Percentiles rank a stretch among this genome's conserved stretches.
These are phyloP conservation scores for Fragilariopsis cylindrus DNA, from an alignment of 108 stramenopile species.

Conservation along the genomic window DNA sequence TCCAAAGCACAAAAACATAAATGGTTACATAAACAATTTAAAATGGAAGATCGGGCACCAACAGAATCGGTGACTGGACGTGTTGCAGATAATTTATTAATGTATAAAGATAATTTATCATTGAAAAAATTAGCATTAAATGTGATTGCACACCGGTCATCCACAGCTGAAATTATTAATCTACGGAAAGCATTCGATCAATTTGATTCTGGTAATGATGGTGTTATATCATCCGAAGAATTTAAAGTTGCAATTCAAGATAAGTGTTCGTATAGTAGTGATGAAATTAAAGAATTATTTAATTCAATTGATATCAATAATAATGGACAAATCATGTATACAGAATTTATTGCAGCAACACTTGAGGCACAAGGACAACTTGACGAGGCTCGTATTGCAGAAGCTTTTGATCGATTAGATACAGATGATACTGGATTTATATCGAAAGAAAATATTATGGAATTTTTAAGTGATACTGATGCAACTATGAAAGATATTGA, in stretches of 20 bases:
- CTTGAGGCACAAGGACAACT: conserved; percentile 47
- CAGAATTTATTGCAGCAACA: conserved; percentile 73
- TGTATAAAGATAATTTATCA: conserved; percentile 44
- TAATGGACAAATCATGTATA: conserved; percentile 69
- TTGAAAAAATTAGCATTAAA: conserved; percentile 54
- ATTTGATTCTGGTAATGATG: conserved; percentile 61
- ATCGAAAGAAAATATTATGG: conserved; percentile 49
- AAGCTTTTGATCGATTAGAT: conserved; percentile 86
- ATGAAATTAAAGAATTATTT: conserved; percentile 48
- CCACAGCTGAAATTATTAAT: conserved; percentile 64
- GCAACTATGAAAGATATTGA: conserved; percentile 40
- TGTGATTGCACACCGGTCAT: conserved; percentile 66
- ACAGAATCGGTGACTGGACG: conserved; percentile 15
- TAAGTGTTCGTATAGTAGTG: conserved; percentile 41
- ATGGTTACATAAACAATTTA: conserved; percentile 57
- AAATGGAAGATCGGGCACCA: conserved; percentile 24
- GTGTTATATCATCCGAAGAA: conserved; percentile 61
- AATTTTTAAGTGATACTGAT: conserved; percentile 46
- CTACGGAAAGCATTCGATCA: conserved; percentile 76
- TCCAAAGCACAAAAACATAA: conserved; percentile 43
- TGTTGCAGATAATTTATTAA: conserved; percentile 39
- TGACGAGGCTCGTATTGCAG: conserved; percentile 63
- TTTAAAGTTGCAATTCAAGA: conserved; percentile 40
- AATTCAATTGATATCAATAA: conserved; percentile 58
- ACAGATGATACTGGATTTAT: conserved; percentile 76